A percentile compares a stretch with the other conserved stretches of the same genome.
These are phyloP conservation scores for Domatiomyces catenatus DNA, from an alignment of 2,329 filamentous ascomycete genomes.

Conservation along the genomic window DNA sequence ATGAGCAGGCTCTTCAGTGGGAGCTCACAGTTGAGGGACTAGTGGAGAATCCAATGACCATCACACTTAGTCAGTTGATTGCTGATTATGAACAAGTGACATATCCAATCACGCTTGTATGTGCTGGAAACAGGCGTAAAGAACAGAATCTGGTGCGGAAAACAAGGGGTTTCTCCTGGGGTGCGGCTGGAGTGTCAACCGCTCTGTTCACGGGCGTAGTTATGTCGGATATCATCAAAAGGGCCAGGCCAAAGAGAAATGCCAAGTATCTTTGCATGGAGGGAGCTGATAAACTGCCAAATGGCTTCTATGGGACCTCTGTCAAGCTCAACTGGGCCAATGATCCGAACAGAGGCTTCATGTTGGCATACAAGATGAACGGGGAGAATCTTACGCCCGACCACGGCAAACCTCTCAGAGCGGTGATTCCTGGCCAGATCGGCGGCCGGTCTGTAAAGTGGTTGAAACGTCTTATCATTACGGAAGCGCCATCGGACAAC, in stretches of 20 bases:
- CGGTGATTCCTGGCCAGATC: conserved; percentile 79
- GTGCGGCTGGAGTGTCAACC: conserved; percentile 70
- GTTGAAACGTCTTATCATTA: conserved; percentile 68
- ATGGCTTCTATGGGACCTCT: conserved; percentile 77
- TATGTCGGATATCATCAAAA: conserved; percentile 54
- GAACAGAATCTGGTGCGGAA: conserved; percentile 86
- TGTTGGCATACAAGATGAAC: conserved; percentile 85
- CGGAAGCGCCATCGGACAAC: conserved; percentile 66
- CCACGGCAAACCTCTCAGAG: conserved; percentile 69
- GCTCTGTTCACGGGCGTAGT: conserved; percentile 74
- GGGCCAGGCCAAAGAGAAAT: conserved; percentile 50
- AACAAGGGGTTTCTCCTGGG: conserved; percentile 90
- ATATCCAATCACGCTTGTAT: conserved; percentile 75
- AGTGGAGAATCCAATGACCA: conserved; percentile 57
- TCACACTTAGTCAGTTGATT: conserved; percentile 59
- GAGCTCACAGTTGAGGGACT: conserved; percentile 73
- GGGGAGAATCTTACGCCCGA: conserved; percentile 66
- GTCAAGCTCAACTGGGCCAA: conserved; percentile 78
- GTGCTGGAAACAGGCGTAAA: conserved; percentile 80
- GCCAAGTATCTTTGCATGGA: conserved; percentile 83
- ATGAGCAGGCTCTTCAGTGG: conserved; percentile 62
- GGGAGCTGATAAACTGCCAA: conserved; percentile 73
- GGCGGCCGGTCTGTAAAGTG: conserved; percentile 88
- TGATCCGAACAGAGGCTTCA: conserved; percentile 67
- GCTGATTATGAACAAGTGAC: conserved; percentile 65